phyloP scores from a whole-genome alignment of 2,329 filamentous ascomycete species.

The Colletotrichum theobromicola region DNA sequence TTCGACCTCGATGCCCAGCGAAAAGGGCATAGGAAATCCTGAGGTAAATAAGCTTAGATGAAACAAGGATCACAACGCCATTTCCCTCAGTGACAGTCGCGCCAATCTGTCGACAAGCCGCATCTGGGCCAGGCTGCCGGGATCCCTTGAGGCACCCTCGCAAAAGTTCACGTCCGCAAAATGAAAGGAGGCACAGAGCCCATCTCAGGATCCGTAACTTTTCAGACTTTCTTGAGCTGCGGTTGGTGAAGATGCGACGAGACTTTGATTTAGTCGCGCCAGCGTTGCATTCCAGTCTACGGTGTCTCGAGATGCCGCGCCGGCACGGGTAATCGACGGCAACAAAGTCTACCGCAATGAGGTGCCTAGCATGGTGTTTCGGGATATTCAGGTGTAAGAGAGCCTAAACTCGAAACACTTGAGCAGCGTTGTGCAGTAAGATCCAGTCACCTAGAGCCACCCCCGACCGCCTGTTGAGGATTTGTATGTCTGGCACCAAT shows the following conservation, averaged over 20 bases:
- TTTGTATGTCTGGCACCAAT: neutral
- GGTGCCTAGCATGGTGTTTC: neutral
- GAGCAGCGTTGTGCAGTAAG: neutral
- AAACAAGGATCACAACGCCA: constrained; percentile 8
- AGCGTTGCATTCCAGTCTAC: neutral
- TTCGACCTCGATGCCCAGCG: neutral
- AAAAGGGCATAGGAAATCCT: neutral
- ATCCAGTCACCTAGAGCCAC: neutral
- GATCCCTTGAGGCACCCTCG: neutral
- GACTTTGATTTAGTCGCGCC: neutral
- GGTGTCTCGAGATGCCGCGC: neutral
- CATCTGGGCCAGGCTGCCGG: neutral
- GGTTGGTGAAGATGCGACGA: neutral
- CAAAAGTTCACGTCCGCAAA: neutral
- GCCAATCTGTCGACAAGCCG: neutral
- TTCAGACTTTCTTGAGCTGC: neutral
- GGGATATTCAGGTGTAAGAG: neutral
- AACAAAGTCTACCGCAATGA: neutral
- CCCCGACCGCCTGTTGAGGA: neutral
- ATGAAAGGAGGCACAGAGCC: constrained; percentile 2
- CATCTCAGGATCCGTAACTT: neutral
- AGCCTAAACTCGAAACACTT: constrained; percentile 8
- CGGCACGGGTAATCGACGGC: neutral
- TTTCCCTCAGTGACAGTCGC: neutral
- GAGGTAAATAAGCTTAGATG: constrained; percentile 15